A percentile compares a stretch with the other conserved stretches of the same genome.
Conservation (phyloP, 192 early-diverging fungal species). For the Rhizophagus clarus region DNA sequence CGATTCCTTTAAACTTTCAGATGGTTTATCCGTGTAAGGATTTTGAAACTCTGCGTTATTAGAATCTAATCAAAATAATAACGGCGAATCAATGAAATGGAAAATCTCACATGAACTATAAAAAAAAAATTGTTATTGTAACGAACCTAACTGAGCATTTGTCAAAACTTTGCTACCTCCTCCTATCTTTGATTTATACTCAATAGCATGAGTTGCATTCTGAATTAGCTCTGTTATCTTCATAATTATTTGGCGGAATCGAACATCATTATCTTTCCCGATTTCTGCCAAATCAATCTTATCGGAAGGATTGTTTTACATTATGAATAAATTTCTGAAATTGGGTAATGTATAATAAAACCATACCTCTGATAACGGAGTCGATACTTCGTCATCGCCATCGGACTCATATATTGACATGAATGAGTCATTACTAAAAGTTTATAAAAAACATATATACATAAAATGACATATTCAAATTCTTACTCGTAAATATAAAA, state of each 20-base stretch:
- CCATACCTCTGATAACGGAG: slow-evolving; percentile 27
- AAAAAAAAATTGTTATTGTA: neutral
- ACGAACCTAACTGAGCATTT: slow-evolving; percentile 23
- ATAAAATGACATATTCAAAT: neutral
- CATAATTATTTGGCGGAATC: slow-evolving; percentile 17
- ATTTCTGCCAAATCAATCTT: slow-evolving; percentile 15
- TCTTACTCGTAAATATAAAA: neutral
- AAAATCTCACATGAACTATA: neutral
- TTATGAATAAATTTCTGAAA: neutral
- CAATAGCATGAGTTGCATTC: slow-evolving; percentile 12
- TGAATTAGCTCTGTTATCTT: slow-evolving; percentile 11
- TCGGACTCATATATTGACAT: neutral
- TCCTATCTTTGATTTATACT: neutral
- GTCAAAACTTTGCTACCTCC: slow-evolving; percentile 22
- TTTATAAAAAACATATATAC: neutral
- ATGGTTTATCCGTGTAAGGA: neutral
- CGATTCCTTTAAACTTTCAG: neutral
- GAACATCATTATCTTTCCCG: slow-evolving; percentile 20
- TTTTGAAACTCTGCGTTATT: neutral
- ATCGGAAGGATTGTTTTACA: neutral
- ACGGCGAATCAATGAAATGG: too few relatives aligned
- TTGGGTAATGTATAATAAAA: neutral
- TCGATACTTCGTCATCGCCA: slow-evolving; percentile 11
- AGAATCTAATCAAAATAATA: neutral
- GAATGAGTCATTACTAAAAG: slow-evolving; percentile 22